These are phyloP conservation scores for Aspergillus flavus DNA, from an alignment of 2,329 filamentous ascomycete species.

Conservation along the genomic window DNA sequence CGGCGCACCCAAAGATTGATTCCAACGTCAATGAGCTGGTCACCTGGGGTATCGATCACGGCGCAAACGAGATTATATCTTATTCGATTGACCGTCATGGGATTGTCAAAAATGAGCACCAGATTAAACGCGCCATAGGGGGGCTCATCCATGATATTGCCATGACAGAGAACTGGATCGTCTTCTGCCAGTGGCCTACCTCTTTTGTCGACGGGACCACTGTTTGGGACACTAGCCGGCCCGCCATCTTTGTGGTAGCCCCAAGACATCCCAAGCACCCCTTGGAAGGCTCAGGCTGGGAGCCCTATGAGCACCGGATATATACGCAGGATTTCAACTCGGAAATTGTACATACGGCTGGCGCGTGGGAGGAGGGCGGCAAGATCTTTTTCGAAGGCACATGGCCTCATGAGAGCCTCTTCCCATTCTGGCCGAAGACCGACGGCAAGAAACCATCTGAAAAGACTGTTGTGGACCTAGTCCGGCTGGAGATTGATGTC, in stretches of 20 bases:
- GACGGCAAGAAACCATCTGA: neutral
- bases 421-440: neutral
- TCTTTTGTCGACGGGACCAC: neutral
- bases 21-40: slow-evolving; percentile 47
- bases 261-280: neutral
- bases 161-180: neutral
- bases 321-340: neutral
- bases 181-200: neutral
- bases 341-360: neutral
- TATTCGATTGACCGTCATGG: slow-evolving; percentile 44
- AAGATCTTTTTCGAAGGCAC: neutral
- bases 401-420: neutral
- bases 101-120: slow-evolving; percentile 42
- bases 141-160: slow-evolving; percentile 17
- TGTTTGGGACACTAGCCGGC: neutral
- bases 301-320: neutral
- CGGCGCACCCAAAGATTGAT: slow-evolving; percentile 50
- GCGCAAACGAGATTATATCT: slow-evolving; percentile 46
- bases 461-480: neutral
- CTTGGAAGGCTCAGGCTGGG: neutral
- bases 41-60: slow-evolving; percentile 39
- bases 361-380: neutral
- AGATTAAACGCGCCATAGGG: slow-evolving; percentile 43
- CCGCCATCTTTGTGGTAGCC: neutral
- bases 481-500: neutral